Base-by-base conservation (phyloP, 2,329 filamentous ascomycete genomes). In the Fusarium papillatum region DNA sequence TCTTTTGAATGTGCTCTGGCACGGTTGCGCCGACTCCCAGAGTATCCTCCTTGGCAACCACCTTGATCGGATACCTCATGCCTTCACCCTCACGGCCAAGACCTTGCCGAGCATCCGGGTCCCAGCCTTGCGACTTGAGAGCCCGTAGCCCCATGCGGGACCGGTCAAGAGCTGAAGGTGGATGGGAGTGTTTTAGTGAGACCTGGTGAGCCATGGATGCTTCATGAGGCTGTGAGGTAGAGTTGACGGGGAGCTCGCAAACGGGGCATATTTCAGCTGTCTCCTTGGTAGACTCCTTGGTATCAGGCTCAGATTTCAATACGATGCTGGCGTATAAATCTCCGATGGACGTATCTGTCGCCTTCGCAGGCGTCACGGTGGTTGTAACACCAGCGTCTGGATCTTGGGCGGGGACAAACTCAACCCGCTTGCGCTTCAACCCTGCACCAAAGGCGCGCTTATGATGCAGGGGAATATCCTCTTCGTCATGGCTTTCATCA, bases 51-150 rank as follows among this genome's bases (percentile, higher is more conserved):
- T 98, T 98, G 66, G 89, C 86, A 70, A 88, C 89, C 1, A 90
- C 86, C 81, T 95, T 95, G 73, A 98, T 87, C 1, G 96, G 96
- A 75, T 92, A 93, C 48, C 93, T 88, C 71, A 95, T 93, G 5
- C 96, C 96, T 76, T 94, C 90, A 1, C 94, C 92, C 3, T 86
- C 84, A 13, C 89, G 89, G 0, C 96, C 96, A 0, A 98, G 87
- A 0, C 96, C 96, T 19, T 86, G 83, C 4, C 95, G 87, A 34
- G 91, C 87, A 82, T 96, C 94, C 0, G 94, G 93, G 77, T 96
- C 92, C 91, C 93, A 96, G 34, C 94, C 94, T 70, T 93, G 89
- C 1, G 90, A 87, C 64, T 90, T 86, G 38, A 96, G 88, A 34
- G 93, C 90, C 7, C 89, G 86, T 9, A 95, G 85, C 0, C 94